Evolutionary conservation across 148 eudicot species (phyloP).

Genomic region (Amaranthus hypochondriacus): DNA sequence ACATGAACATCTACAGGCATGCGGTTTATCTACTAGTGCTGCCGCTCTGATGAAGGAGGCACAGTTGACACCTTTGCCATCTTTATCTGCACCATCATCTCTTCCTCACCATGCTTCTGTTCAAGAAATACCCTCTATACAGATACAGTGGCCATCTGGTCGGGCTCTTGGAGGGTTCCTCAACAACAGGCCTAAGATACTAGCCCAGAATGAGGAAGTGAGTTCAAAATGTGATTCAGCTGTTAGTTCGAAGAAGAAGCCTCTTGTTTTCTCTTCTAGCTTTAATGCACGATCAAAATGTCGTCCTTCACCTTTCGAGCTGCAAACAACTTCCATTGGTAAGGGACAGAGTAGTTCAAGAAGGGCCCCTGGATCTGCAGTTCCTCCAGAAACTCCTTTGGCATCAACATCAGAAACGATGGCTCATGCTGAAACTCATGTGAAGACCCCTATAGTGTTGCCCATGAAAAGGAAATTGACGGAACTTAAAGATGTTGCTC

Average conservation of each 20-base stretch:
- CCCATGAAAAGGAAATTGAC: slow-evolving; percentile 84
- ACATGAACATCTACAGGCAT: slow-evolving; percentile 92
- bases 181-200: slow-evolving; percentile 33
- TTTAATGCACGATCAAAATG: slow-evolving; percentile 38
- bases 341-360: slow-evolving; percentile 34
- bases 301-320: slow-evolving; percentile 35
- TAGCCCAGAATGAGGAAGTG: slow-evolving; percentile 35
- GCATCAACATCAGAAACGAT: slow-evolving; percentile 32
- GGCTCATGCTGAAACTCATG: slow-evolving; percentile 43
- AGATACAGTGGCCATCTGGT: slow-evolving; percentile 85
- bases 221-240: slow-evolving; percentile 40
- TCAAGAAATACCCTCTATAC: slow-evolving; percentile 58
- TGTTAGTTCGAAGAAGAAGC: slow-evolving; percentile 52
- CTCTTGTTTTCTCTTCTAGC: slow-evolving; percentile 44
- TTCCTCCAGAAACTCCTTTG: slow-evolving; percentile 40
- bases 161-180: slow-evolving; percentile 56
- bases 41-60: slow-evolving; percentile 77
- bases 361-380: slow-evolving; percentile 30
- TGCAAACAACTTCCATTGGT: slow-evolving; percentile 36
- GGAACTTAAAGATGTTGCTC: slow-evolving; percentile 50
- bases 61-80: slow-evolving; percentile 75
- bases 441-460: slow-evolving; percentile 67
- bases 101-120: slow-evolving; percentile 57
- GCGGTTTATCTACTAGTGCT: slow-evolving; percentile 82
- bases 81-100: slow-evolving; percentile 63